Conservation (phyloP, 371 early-diverging fungal species). For the Syncephalastrum racemosum region DNA sequence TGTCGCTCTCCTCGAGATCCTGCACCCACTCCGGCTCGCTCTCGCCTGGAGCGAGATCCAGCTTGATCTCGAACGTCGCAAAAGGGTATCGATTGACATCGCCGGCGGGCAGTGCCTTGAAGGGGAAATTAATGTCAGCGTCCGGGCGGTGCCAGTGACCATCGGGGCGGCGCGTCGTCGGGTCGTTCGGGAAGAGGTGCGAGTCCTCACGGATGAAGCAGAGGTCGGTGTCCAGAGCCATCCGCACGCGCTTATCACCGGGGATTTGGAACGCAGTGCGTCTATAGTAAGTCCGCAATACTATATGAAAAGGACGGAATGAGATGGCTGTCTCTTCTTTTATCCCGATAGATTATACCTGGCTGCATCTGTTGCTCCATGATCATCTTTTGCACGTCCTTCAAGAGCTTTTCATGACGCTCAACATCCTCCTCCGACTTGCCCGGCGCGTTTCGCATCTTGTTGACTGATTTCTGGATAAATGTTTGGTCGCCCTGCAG, state of each 20-base stretch:
- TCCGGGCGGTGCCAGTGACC: constrained; percentile 93
- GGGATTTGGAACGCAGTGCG: constrained; percentile 99
- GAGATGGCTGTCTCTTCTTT: neutral
- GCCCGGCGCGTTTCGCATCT: constrained; percentile 74
- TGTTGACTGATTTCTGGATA: constrained; percentile 72
- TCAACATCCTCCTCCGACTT: constrained; percentile 81
- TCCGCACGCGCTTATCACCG: constrained; percentile 95
- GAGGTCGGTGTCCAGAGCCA: constrained; percentile 98
- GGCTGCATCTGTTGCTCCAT: constrained; percentile 79
- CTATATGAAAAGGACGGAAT: constrained; percentile 30
- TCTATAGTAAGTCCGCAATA: constrained; percentile 95
- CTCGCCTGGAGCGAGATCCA: constrained; percentile 87
- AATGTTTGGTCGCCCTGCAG: constrained; percentile 76
- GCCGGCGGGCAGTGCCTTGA: constrained; percentile 63
- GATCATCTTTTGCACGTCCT: constrained; percentile 84
- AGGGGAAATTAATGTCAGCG: constrained; percentile 88
- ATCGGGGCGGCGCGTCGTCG: constrained; percentile 57
- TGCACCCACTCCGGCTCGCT: constrained; percentile 95
- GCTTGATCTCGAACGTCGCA: constrained; percentile 98
- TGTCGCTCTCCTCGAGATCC: constrained; percentile 85
- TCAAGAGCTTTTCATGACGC: constrained; percentile 70
- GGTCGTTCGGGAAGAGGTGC: constrained; percentile 58
- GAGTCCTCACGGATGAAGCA: constrained; percentile 98
- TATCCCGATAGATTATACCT: constrained; percentile 44
- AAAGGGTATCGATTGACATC: constrained; percentile 96